Evolutionary conservation across 2,329 filamentous ascomycete species (phyloP).

Genomic region (Trichophaea hybrida): DNA sequence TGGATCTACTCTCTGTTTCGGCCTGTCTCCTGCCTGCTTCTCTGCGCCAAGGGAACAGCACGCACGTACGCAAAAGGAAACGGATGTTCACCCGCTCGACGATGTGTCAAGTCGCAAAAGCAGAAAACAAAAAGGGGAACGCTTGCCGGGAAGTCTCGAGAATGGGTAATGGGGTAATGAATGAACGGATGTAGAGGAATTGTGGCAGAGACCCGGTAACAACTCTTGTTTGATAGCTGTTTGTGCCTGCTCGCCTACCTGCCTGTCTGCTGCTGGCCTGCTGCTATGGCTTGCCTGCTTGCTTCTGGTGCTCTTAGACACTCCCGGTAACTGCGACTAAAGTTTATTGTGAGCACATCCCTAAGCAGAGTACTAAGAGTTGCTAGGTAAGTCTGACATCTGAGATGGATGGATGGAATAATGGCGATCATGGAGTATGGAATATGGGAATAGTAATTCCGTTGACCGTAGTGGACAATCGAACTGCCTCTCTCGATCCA

Average conservation of each 20-base stretch:
- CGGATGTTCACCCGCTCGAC: background rate
- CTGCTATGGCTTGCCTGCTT: background rate
- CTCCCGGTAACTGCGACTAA: background rate
- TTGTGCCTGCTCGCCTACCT: too few species aligned
- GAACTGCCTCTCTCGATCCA: background rate
- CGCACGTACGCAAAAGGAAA: background rate
- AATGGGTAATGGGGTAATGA: background rate
- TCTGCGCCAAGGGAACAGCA: background rate
- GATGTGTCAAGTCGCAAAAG: background rate
- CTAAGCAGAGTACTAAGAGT: background rate
- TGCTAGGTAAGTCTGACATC: background rate
- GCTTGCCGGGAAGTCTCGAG: background rate
- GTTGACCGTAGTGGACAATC: background rate
- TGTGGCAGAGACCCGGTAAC: background rate
- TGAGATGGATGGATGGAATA: background rate
- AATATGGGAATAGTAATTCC: background rate
- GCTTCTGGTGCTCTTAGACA: background rate
- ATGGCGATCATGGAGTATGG: background rate
- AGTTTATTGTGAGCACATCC: background rate
- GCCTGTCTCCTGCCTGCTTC: background rate
- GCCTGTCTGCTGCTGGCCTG: background rate
- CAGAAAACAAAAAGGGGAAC: background rate
- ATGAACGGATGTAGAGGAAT: background rate
- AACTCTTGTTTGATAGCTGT: too few species aligned
- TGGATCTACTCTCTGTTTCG: background rate